Conservation (phyloP, 2,329 filamentous ascomycete genomes). For the Fusarium secorum region DNA sequence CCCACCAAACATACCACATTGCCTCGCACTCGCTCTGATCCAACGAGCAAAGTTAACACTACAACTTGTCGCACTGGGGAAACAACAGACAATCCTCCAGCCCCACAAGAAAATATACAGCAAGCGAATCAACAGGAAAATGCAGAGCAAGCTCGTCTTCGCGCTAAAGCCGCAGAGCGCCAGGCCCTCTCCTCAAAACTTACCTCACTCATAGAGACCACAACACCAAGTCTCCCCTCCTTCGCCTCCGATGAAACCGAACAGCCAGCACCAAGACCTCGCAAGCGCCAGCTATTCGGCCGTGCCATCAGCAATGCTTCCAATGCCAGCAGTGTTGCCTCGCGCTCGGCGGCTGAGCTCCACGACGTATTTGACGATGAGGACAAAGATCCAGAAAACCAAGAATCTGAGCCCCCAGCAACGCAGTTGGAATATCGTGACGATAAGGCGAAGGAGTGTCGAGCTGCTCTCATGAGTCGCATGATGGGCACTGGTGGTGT, state of each 20-base stretch:
- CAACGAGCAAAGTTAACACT: conserved; percentile 24
- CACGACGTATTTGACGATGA: conserved; percentile 37
- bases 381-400: conserved; percentile 35
- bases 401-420: conserved; percentile 49
- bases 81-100: background rate
- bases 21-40: conserved; percentile 51
- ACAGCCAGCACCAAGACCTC: conserved; percentile 35
- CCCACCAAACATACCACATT: conserved; percentile 40
- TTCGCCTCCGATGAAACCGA: conserved; percentile 27
- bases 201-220: conserved; percentile 52
- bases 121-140: conserved; percentile 25
- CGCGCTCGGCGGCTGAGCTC: conserved; percentile 49
- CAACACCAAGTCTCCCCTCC: conserved; percentile 26
- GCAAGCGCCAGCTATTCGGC: conserved; percentile 62
- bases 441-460: conserved; percentile 55
- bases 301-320: conserved; percentile 67
- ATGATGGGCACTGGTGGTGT: conserved; percentile 46
- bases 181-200: conserved; percentile 54
- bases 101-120: background rate
- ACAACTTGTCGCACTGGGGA: conserved; percentile 2
- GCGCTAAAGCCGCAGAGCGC: conserved; percentile 49
- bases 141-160: conserved; percentile 38
- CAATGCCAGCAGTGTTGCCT: conserved; percentile 56
- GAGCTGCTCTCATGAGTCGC: conserved; percentile 55
- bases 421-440: conserved; percentile 65